Percentiles rank a stretch among this genome's conserved stretches.
These are phyloP conservation scores for Ceratocystis harringtonii DNA, from an alignment of 2,329 filamentous ascomycete species.

Conservation along the genomic window DNA sequence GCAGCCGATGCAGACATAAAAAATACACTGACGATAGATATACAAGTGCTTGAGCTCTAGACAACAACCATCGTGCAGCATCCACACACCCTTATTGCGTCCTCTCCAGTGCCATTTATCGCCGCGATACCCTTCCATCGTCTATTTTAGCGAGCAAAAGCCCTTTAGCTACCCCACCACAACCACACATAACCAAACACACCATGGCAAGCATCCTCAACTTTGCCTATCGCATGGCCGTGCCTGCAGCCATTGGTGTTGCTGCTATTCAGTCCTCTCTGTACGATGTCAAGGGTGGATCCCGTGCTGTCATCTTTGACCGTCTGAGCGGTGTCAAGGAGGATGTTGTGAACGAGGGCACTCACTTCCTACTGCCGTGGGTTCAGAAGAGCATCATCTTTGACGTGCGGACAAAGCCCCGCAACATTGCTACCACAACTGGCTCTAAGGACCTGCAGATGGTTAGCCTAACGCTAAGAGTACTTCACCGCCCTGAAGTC, in stretches of 20 bases:
- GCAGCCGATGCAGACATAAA: no score
- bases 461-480: constrained; percentile 94
- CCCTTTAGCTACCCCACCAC: no score
- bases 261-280: constrained; percentile 62
- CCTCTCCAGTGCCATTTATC: no score
- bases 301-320: constrained; percentile 96
- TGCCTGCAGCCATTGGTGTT: constrained; percentile 57
- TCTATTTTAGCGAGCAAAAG: no score
- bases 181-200: not conserved
- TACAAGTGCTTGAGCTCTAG: no score
- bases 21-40: no score
- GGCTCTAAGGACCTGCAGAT: constrained; percentile 99
- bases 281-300: constrained; percentile 94
- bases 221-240: constrained; percentile 49
- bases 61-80: no score
- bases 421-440: constrained; percentile 94
- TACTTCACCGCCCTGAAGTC: constrained; percentile 88
- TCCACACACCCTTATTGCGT: no score
- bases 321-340: constrained; percentile 85
- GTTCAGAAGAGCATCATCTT: constrained; percentile 88
- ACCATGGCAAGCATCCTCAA: constrained; percentile 30
- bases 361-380: constrained; percentile 93
- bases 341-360: constrained; percentile 82
- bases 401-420: constrained; percentile 91
- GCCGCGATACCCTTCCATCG: no score